Evolutionary conservation across 108 stramenopile species (phyloP).

Genomic region (Fistulifera pelliculosa): DNA sequence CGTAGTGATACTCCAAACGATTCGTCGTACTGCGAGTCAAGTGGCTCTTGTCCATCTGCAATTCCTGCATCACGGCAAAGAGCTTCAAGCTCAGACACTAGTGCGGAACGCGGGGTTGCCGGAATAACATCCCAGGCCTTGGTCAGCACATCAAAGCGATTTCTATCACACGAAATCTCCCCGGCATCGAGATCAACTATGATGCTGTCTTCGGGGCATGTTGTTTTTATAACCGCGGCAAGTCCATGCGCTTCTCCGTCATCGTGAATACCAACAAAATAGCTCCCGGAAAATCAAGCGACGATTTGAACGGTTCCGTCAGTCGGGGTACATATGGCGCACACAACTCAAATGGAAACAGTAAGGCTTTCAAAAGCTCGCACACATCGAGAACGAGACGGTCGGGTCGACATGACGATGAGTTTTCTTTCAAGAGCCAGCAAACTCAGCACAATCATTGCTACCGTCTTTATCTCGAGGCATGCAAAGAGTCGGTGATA

Average conservation of each 20-base stretch:
- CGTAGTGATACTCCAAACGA: constrained; percentile 32
- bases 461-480: constrained; percentile 77
- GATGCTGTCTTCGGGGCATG: constrained; percentile 74
- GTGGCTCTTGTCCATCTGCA: constrained; percentile 72
- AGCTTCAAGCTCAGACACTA: constrained; percentile 74
- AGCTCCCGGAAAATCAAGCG: constrained; percentile 78
- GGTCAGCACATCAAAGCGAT: constrained; percentile 49
- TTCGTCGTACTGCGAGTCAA: constrained; percentile 58
- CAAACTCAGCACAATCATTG: constrained; percentile 73
- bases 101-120: constrained; percentile 40
- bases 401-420: constrained; percentile 70
- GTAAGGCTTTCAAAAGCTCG: constrained; percentile 63
- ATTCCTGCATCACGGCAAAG: constrained; percentile 73
- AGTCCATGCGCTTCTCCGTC: constrained; percentile 52
- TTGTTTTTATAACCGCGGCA: constrained; percentile 45
- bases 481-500: constrained; percentile 66
- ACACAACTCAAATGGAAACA: constrained; percentile 80
- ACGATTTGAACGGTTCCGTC: constrained; percentile 76
- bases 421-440: constrained; percentile 73
- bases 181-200: constrained; percentile 77
- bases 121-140: constrained; percentile 71
- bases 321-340: constrained; percentile 81
- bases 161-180: constrained; percentile 59
- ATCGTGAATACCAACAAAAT: constrained; percentile 85
- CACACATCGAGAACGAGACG: constrained; percentile 75